Evolutionary conservation across 2,329 filamentous ascomycete species (phyloP).

Genomic region (Talaromyces sp.): DNA sequence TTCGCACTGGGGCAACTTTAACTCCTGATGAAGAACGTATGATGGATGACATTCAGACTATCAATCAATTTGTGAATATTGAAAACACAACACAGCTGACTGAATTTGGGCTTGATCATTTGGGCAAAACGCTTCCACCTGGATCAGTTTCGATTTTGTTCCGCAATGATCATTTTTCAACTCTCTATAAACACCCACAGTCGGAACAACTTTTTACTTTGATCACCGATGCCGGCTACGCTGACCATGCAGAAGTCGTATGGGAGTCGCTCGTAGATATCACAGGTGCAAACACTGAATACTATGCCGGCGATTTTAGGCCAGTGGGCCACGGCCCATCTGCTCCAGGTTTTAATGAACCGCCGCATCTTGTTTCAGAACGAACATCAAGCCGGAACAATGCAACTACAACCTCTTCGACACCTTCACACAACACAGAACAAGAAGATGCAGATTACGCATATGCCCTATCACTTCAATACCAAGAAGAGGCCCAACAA

Average conservation of each 20-base stretch:
- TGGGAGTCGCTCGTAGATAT: conserved; percentile 94
- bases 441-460: conserved; percentile 70
- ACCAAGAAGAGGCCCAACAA: conserved; percentile 77
- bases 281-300: conserved; percentile 75
- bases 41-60: conserved; percentile 77
- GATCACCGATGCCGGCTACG: conserved; percentile 90
- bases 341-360: neutral
- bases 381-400: conserved; percentile 27
- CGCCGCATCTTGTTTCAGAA: conserved; percentile 24
- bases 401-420: neutral
- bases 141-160: conserved; percentile 88
- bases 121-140: conserved; percentile 66
- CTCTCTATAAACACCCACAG: conserved; percentile 81
- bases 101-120: conserved; percentile 70
- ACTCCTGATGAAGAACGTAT: conserved; percentile 68
- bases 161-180: conserved; percentile 95
- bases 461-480: conserved; percentile 82
- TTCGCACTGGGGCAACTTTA: conserved; percentile 57
- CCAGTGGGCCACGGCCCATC: conserved; percentile 62
- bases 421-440: conserved; percentile 47
- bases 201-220: conserved; percentile 73
- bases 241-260: conserved; percentile 81
- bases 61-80: conserved; percentile 73
- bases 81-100: conserved; percentile 85
- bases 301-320: conserved; percentile 86